Conservation (phyloP, 208 protist genomes). For the Tritrichomonas musculus region DNA sequence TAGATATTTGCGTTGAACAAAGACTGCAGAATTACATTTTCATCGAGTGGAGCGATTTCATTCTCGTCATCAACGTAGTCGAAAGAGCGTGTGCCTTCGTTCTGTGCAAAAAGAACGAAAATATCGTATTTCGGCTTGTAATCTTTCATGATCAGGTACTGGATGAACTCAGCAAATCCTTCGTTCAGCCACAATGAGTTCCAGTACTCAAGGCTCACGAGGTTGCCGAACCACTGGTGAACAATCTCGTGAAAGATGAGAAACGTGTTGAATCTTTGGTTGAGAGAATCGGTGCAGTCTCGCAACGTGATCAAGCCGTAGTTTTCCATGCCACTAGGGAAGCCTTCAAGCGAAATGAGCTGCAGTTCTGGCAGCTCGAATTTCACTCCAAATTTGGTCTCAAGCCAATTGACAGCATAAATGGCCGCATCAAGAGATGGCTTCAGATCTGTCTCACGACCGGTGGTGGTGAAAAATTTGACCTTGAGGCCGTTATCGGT, state of each 20-base stretch:
- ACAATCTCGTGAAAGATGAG: not conserved
- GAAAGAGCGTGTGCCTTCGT: no score
- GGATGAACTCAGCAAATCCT: no score
- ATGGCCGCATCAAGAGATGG: not conserved
- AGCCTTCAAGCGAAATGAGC: not conserved
- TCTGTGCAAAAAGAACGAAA: no score
- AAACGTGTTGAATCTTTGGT: not conserved
- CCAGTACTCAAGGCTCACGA: not conserved
- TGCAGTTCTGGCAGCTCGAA: not conserved
- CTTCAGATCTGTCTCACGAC: not conserved
- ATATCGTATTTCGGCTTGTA: constrained; percentile 1
- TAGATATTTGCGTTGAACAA: no score
- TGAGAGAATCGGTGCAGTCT: not conserved
- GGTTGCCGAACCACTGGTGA: constrained; percentile 32
- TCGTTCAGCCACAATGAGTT: constrained; percentile 3
- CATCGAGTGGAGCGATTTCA: no score
- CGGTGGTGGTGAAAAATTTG: not conserved
- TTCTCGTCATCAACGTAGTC: no score
- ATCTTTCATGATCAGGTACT: not conserved
- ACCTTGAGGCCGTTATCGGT: not conserved
- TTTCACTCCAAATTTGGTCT: not conserved
- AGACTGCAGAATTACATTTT: no score
- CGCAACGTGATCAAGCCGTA: not conserved
- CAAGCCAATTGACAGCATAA: not conserved
- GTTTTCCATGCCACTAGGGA: constrained; percentile 32